These are phyloP conservation scores for Neoscytalidium dimidiatum DNA, from an alignment of 2,329 filamentous ascomycete species.

Conservation along the genomic window DNA sequence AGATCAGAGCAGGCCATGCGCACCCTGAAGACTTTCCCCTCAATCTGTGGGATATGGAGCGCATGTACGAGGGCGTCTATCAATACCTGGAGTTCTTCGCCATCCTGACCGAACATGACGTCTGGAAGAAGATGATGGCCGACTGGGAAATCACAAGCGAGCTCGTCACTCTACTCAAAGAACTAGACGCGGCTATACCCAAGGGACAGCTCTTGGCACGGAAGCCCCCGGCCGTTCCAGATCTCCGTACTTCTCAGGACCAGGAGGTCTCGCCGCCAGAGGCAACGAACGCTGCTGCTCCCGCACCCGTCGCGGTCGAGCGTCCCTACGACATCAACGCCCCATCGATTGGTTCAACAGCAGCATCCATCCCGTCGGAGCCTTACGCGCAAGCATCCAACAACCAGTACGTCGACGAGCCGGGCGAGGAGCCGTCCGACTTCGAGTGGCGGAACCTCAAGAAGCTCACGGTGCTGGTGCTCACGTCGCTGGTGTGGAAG, in stretches of 20 bases:
- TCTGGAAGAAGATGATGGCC: conserved; percentile 81
- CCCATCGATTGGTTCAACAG: conserved; percentile 33
- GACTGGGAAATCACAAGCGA: conserved; percentile 93
- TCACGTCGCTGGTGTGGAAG: conserved; percentile 87
- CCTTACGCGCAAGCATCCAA: conserved; percentile 43
- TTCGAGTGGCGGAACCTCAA: conserved; percentile 84
- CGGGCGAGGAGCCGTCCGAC: conserved; percentile 61
- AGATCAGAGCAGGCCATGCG: conserved; percentile 75
- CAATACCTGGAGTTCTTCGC: conserved; percentile 94
- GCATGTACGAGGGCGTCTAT: conserved; percentile 90
- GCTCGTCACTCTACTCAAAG: conserved; percentile 81
- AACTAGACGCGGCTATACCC: conserved; percentile 83
- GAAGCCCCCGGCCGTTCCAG: conserved; percentile 53
- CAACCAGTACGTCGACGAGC: conserved; percentile 50
- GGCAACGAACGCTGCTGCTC: conserved; percentile 29
- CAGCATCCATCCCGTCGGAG: conserved; percentile 40
- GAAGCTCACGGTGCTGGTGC: conserved; percentile 86
- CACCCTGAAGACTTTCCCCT: conserved; percentile 87
- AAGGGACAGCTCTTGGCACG: conserved; percentile 59
- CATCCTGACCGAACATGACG: conserved; percentile 80
- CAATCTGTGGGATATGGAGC: conserved; percentile 96
- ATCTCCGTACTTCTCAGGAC: conserved; percentile 28
- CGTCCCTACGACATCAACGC: conserved; percentile 62
- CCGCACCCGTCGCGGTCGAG: conserved; percentile 55
- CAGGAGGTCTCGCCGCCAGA: conserved; percentile 33